Percentiles rank a stretch among this genome's conserved stretches.
Evolutionary conservation across 2,329 filamentous ascomycete genomes (phyloP).

Genomic region (Ophiocordyceps camponoti-rufipedis): DNA sequence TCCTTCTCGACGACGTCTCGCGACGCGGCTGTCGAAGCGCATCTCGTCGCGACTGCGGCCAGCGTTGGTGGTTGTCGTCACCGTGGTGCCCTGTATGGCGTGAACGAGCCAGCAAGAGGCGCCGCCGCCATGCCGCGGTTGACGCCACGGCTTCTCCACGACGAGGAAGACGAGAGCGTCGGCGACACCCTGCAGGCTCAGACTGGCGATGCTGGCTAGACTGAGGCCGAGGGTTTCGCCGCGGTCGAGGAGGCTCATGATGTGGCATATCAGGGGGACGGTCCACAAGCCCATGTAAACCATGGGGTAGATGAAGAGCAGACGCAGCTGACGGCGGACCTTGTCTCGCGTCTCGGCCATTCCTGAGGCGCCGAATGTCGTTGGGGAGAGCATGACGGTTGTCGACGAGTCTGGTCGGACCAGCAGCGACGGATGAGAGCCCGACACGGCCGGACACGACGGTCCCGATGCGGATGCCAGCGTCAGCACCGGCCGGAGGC

Average conservation of each 20-base stretch:
- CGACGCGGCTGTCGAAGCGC: slow-evolving; percentile 28
- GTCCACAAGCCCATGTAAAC: slow-evolving; percentile 58
- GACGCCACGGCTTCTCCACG: slow-evolving; percentile 52
- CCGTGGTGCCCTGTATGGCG: slow-evolving; percentile 1
- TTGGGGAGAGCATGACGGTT: slow-evolving; percentile 5
- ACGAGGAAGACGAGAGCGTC: slow-evolving; percentile 51
- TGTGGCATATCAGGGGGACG: slow-evolving; percentile 48
- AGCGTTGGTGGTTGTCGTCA: slow-evolving; percentile 4
- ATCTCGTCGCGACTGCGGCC: slow-evolving; percentile 34
- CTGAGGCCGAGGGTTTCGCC: slow-evolving; percentile 36
- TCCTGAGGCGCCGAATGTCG: slow-evolving; percentile 8
- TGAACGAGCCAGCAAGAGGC: background rate
- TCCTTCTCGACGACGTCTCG: slow-evolving; percentile 26
- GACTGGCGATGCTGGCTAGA: slow-evolving; percentile 34
- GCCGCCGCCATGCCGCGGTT: slow-evolving; percentile 3
- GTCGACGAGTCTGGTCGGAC: slow-evolving; percentile 3
- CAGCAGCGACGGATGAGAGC: slow-evolving; percentile 3
- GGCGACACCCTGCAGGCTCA: slow-evolving; percentile 47
- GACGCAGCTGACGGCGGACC: slow-evolving; percentile 48
- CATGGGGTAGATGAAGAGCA: slow-evolving; percentile 59
- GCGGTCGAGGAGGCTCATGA: slow-evolving; percentile 17
- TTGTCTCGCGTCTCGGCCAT: slow-evolving; percentile 27
- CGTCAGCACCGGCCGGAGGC: background rate
- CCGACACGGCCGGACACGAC: background rate
- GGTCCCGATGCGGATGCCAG: background rate